Conservation (phyloP, 768 basidiomycete species). For the Kwoniella heveanensis region DNA sequence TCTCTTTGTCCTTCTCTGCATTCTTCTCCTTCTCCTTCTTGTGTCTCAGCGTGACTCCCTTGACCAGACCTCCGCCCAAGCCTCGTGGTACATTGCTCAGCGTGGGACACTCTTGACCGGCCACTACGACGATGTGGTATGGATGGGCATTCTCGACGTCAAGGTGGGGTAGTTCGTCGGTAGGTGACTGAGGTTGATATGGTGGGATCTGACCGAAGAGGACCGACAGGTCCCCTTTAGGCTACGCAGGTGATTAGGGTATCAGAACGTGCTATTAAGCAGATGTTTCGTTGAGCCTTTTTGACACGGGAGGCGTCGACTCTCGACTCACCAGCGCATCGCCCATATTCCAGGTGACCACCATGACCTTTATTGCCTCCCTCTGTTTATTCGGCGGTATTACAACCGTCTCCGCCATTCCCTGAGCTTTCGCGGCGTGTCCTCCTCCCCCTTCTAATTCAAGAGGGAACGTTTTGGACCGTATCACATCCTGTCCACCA, state of each 20-base stretch:
- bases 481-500: neutral
- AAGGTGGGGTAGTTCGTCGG: conserved; percentile 34
- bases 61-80: conserved; percentile 53
- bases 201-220: conserved; percentile 48
- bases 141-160: conserved; percentile 47
- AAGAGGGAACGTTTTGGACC: conserved; percentile 7
- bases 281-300: no score
- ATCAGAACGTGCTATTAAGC: no score
- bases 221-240: conserved; percentile 53
- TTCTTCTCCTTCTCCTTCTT: conserved; percentile 43
- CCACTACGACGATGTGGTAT: conserved; percentile 55
- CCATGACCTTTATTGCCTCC: conserved; percentile 51
- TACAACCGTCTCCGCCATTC: conserved; percentile 7
- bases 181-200: conserved; percentile 28
- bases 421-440: neutral
- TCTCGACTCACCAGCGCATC: conserved; percentile 51
- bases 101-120: conserved; percentile 55
- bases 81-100: conserved; percentile 52
- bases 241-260: conserved; percentile 22
- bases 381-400: conserved; percentile 25
- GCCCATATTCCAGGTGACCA: conserved; percentile 56
- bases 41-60: conserved; percentile 48
- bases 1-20: conserved; percentile 38
- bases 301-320: no score
- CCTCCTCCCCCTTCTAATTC: neutral